Base-by-base conservation (phyloP, 177 flowering plant genomes). In the Viscum album region DNA sequence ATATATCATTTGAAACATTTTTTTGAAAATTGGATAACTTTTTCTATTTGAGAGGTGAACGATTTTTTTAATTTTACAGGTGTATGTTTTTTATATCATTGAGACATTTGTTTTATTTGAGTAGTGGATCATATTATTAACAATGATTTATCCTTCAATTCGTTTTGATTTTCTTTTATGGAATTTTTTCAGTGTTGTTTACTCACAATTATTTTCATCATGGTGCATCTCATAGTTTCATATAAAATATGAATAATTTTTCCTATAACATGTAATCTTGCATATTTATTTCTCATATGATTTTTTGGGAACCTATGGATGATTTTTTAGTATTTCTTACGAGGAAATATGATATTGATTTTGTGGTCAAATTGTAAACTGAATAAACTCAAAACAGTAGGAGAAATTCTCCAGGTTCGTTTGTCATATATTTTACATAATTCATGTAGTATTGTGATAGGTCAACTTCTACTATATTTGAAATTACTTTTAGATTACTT, bases 281-380 rank as follows among this genome's bases (percentile, higher is more conserved):
- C 13, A 37, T 37, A 6, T 37, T 37, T 5, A 13, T 37, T 5
- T 13, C 41, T 37, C 41, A 37, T 37, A 28, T n/a, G 13, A 5
- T 0, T 47, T 11, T 47, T 0, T 28, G 3, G 99, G 96, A 90
- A 73, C 88, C 97, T 24, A 70, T 78, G 74, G 99, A 97, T 12
- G 97, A 95, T 84, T 80, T 95, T 72, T 79, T 95, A 69, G 90
- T 91, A 69, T 92, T 95, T 80, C 92, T 95, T 59, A 92, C 97
- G 16, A 97, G 99, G 73, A 94, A 95, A 85, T 96, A 95, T 83
- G 99, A 95, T 81, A 95, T 95, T 74, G 94, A 95, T 77, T 83
- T 94, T 73, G 90, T 94, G 68, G 82, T 81, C 61, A 85, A 82
- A 70, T 70, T 90, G 78, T 80, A 92, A 47, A 77, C 82, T 39